phyloP scores from a whole-genome alignment of 2,329 filamentous ascomycete species.

The Colletotrichum tofieldiae region DNA sequence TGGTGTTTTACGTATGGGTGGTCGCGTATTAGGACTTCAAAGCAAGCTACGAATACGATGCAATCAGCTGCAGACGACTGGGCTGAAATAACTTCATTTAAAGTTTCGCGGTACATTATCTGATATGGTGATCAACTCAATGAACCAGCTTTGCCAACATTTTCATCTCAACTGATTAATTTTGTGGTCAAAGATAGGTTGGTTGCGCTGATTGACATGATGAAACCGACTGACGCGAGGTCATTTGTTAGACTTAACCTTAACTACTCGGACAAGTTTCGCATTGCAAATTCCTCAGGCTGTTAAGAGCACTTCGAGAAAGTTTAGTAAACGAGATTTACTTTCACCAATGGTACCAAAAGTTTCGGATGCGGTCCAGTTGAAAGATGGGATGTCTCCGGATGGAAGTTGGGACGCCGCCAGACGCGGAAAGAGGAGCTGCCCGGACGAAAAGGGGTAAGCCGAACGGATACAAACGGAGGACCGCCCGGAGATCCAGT shows the following conservation, averaged over 20 bases:
- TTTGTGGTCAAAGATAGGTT: not conserved
- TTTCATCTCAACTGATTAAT: not conserved
- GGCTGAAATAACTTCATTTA: no score
- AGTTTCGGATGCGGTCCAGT: not conserved
- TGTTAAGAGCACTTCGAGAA: not conserved
- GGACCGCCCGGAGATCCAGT: not conserved
- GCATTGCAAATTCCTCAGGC: no score
- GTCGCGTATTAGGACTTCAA: no score
- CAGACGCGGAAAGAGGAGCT: not conserved
- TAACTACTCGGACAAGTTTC: not conserved
- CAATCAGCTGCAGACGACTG: no score
- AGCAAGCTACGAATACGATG: no score
- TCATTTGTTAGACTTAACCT: not conserved
- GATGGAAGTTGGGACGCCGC: not conserved
- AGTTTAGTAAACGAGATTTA: no score
- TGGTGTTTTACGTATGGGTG: no score
- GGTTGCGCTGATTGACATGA: not conserved
- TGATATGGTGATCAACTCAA: no score
- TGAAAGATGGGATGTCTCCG: not conserved
- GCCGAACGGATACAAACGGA: not conserved
- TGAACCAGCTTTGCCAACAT: no score
- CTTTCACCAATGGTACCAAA: accelerated
- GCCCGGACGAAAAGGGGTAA: not conserved
- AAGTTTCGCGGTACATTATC: no score
- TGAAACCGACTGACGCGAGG: not conserved